A percentile compares a stretch with the other conserved stretches of the same genome.
These are phyloP conservation scores for Podospora didyma DNA, from an alignment of 495 filamentous ascomycete species.

Conservation along the genomic window DNA sequence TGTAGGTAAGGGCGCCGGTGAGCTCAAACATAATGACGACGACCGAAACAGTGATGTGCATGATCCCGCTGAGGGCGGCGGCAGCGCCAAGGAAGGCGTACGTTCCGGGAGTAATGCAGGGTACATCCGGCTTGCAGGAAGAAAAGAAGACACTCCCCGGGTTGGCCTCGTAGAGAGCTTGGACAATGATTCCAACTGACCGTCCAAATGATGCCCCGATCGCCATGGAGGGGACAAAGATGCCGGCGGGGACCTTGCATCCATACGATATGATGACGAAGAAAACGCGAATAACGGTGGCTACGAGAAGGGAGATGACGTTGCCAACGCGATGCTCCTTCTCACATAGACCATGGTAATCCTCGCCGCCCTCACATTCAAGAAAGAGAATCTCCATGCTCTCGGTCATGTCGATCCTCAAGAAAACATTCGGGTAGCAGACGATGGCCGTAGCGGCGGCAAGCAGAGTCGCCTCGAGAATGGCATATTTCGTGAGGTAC, in stretches of 20 bases:
- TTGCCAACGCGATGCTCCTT: slow-evolving; percentile 69
- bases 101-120: slow-evolving; percentile 89
- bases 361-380: slow-evolving; percentile 89
- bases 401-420: slow-evolving; percentile 98
- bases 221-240: slow-evolving; percentile 97
- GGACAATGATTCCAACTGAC: slow-evolving; percentile 90
- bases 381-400: slow-evolving; percentile 97
- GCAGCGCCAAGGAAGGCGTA: slow-evolving; percentile 97
- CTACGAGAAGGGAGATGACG: slow-evolving; percentile 72
- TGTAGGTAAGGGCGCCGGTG: slow-evolving; percentile 92
- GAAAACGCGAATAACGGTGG: slow-evolving; percentile 75
- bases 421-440: slow-evolving; percentile 93
- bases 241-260: slow-evolving; percentile 96
- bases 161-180: slow-evolving; percentile 79
- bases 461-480: slow-evolving; percentile 82
- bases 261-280: slow-evolving; percentile 96
- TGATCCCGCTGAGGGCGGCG: slow-evolving; percentile 94
- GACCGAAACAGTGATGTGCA: slow-evolving; percentile 93
- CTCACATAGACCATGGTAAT: slow-evolving; percentile 92
- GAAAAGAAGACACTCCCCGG: slow-evolving; percentile 81
- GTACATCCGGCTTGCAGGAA: slow-evolving; percentile 84
- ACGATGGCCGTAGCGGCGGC: slow-evolving; percentile 81
- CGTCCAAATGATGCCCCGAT: slow-evolving; percentile 91
- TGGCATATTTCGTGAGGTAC: slow-evolving; percentile 78
- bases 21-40: slow-evolving; percentile 99